Evolutionary conservation across 2,329 filamentous ascomycete species (phyloP).

Genomic region (Tolypocladium nubicola): DNA sequence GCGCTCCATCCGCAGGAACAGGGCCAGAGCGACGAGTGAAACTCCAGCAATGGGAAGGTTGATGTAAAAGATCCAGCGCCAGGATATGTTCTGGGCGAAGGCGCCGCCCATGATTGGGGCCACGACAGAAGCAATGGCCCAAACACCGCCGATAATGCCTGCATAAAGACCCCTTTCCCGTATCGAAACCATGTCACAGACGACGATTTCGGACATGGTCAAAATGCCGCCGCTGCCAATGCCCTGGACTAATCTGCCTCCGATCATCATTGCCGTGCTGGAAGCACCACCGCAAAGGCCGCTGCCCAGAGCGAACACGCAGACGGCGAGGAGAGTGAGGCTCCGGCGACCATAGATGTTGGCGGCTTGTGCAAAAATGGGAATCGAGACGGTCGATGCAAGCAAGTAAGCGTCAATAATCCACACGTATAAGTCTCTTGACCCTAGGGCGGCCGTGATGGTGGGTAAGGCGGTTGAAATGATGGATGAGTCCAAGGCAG

Average conservation of each 20-base stretch:
- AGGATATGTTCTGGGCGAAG: constrained; percentile 11
- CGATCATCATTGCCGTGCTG: constrained; percentile 30
- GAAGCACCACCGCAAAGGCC: constrained; percentile 11
- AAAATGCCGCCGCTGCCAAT: constrained; percentile 9
- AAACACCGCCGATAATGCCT: constrained; percentile 15
- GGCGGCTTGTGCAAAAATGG: constrained; percentile 30
- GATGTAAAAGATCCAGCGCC: constrained; percentile 31
- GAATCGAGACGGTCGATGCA: constrained; percentile 3
- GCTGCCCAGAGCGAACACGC: constrained; percentile 13
- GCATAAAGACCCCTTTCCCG: constrained; percentile 31
- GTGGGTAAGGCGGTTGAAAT: constrained; percentile 19
- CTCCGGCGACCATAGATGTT: constrained; percentile 39
- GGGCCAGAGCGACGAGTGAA: constrained; percentile 13
- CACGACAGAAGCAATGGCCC: constrained; percentile 16
- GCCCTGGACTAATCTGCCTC: constrained; percentile 31
- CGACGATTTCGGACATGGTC: constrained; percentile 11
- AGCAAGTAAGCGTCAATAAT: constrained; percentile 13
- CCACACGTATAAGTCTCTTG: constrained; percentile 13
- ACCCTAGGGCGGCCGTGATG: constrained; percentile 10
- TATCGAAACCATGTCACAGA: constrained; percentile 37
- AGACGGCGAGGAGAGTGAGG: constrained; percentile 18
- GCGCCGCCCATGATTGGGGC: constrained; percentile 15
- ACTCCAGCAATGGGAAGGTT: constrained; percentile 24
- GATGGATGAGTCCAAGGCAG: constrained; percentile 16
- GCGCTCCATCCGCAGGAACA: constrained; percentile 22